These are phyloP conservation scores for Nicotiana attenuata DNA, from an alignment of 257 asterid species.

Conservation along the genomic window DNA sequence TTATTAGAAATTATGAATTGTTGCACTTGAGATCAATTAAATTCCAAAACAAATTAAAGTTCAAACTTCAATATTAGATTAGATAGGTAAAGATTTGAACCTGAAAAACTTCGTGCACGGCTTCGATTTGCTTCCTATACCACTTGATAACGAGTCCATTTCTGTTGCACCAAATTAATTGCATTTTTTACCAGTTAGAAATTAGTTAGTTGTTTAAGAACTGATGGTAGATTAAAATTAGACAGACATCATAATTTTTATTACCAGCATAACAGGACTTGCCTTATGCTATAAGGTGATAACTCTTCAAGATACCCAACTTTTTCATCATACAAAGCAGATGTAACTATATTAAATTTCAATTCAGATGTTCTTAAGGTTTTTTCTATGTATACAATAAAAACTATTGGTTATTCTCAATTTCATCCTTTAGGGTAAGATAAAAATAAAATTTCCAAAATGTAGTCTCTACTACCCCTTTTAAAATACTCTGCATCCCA, in stretches of 20 bases:
- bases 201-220: conserved; percentile 20
- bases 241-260: background rate
- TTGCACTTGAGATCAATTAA: conserved; percentile 19
- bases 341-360: background rate
- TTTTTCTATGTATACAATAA: too few relatives aligned
- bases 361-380: too few relatives aligned
- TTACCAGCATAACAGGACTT: background rate
- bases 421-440: too few relatives aligned
- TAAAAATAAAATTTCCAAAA: too few relatives aligned
- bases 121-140: conserved; percentile 99
- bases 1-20: conserved; percentile 7
- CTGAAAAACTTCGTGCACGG: conserved; percentile 99
- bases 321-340: background rate
- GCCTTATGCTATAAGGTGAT: background rate
- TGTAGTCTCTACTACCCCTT: too few relatives aligned
- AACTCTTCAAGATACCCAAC: background rate
- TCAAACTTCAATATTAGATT: conserved; percentile 21
- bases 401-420: too few relatives aligned
- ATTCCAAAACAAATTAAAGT: background rate
- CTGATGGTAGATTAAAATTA: conserved; percentile 14
- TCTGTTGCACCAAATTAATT: conserved; percentile 91
- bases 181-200: conserved; percentile 50
- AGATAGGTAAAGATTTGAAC: conserved; percentile 73
- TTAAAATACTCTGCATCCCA: too few relatives aligned
- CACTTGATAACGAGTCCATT: conserved; percentile 82